A percentile compares a stretch with the other conserved stretches of the same genome.
Conservation (phyloP, 2,329 filamentous ascomycete genomes). For the Epicoccum nigrum region DNA sequence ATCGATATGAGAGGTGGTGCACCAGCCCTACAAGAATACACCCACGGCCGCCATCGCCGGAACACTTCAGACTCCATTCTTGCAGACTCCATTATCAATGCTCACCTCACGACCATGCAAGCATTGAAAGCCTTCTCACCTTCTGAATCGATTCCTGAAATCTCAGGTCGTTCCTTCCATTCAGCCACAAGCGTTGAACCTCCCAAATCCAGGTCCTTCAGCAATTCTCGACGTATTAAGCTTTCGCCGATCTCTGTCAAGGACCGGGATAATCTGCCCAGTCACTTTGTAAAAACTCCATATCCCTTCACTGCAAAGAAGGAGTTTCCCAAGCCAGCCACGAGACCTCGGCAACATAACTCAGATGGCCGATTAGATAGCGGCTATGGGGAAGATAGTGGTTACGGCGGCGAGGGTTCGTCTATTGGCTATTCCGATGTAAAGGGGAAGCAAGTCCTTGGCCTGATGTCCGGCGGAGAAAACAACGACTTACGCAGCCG, state of each 20-base stretch:
- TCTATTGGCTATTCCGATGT: slow-evolving; percentile 16
- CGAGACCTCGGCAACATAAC: slow-evolving; percentile 21
- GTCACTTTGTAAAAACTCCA: slow-evolving; percentile 37
- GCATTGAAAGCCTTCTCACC: slow-evolving; percentile 34
- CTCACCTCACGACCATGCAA: slow-evolving; percentile 37
- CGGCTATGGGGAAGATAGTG: slow-evolving; percentile 8
- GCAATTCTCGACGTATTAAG: slow-evolving; percentile 25
- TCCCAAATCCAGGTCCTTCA: slow-evolving; percentile 23
- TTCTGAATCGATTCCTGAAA: slow-evolving; percentile 14
- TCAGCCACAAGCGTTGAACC: slow-evolving; percentile 8
- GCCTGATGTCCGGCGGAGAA: slow-evolving; percentile 21
- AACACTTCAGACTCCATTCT: slow-evolving; percentile 35
- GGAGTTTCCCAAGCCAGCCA: slow-evolving; percentile 32
- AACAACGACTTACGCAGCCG: slow-evolving; percentile 24
- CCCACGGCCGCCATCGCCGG: slow-evolving; percentile 21
- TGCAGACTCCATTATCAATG: slow-evolving; percentile 39
- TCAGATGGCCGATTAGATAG: slow-evolving; percentile 10
- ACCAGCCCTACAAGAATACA: background rate
- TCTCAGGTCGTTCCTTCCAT: slow-evolving; percentile 16
- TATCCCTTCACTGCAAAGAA: slow-evolving; percentile 36
- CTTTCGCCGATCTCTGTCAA: slow-evolving; percentile 22
- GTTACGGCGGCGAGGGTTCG: slow-evolving; percentile 9
- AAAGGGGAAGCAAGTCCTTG: slow-evolving; percentile 34
- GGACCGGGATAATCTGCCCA: slow-evolving; percentile 27
- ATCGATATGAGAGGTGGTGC: slow-evolving; percentile 3